These are phyloP conservation scores for Lophiotrema nucula DNA, from an alignment of 495 filamentous ascomycete genomes.

Conservation along the genomic window DNA sequence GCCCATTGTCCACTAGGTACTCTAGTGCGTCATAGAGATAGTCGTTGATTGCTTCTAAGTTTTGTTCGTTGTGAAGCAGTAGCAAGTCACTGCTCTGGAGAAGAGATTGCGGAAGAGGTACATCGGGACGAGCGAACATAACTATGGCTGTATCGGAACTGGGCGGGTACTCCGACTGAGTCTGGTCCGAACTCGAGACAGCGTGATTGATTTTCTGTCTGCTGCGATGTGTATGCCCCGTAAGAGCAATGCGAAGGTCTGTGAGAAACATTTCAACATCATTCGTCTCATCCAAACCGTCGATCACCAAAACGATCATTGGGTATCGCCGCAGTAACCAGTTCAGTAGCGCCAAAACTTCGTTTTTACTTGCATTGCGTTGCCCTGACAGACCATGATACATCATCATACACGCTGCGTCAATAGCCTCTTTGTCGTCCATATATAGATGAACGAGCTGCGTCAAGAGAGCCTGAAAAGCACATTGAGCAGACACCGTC, in stretches of 20 bases:
- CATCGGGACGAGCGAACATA: neutral
- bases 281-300: neutral
- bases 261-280: neutral
- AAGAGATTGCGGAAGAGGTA: neutral
- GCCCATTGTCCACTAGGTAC: neutral
- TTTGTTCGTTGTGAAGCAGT: neutral
- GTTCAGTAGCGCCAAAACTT: neutral
- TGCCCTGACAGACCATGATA: neutral
- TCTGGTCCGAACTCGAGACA: too few species aligned
- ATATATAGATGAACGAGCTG: neutral
- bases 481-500: neutral
- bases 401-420: neutral
- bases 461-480: neutral
- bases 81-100: neutral
- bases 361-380: neutral
- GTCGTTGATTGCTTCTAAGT: neutral
- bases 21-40: neutral
- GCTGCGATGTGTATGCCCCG: neutral
- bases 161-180: too few species aligned
- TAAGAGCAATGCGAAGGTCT: neutral
- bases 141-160: too few species aligned
- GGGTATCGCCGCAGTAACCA: neutral
- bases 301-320: neutral
- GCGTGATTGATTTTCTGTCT: neutral
- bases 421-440: neutral